phyloP scores from a whole-genome alignment of 106 monocot genomes.

The Gastrodia elata region DNA sequence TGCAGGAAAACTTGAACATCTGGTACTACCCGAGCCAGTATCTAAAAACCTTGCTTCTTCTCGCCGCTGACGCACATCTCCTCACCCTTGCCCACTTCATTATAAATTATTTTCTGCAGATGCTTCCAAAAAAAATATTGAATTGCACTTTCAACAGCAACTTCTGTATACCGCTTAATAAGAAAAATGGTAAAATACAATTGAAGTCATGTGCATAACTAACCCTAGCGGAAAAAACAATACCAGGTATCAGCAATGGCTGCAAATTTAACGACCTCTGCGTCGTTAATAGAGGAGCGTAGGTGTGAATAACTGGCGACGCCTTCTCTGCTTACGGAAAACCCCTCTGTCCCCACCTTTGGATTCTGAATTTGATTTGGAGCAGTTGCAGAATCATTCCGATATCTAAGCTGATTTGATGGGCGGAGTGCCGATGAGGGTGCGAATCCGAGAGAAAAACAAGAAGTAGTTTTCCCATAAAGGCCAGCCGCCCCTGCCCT shows the following conservation, averaged over 20 bases:
- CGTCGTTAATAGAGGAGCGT: conserved; percentile 52
- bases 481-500: too few relatives aligned
- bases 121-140: background rate
- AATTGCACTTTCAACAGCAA: background rate
- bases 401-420: conserved; percentile 4
- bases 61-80: too few relatives aligned
- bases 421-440: background rate
- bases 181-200: background rate
- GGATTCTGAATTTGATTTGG: background rate
- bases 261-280: conserved; percentile 77
- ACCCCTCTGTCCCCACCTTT: background rate
- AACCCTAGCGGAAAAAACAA: background rate
- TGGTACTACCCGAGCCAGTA: too few relatives aligned
- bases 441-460: background rate
- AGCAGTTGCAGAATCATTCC: conserved; percentile 3
- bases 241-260: conserved; percentile 89
- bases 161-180: background rate
- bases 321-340: background rate
- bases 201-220: background rate
- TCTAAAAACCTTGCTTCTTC: too few relatives aligned
- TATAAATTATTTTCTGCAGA: too few relatives aligned
- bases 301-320: background rate
- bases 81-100: too few relatives aligned
- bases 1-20: too few relatives aligned
- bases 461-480: background rate